These are phyloP conservation scores for Neurospora crassa DNA, from an alignment of 2,329 filamentous ascomycete species.

Conservation along the genomic window DNA sequence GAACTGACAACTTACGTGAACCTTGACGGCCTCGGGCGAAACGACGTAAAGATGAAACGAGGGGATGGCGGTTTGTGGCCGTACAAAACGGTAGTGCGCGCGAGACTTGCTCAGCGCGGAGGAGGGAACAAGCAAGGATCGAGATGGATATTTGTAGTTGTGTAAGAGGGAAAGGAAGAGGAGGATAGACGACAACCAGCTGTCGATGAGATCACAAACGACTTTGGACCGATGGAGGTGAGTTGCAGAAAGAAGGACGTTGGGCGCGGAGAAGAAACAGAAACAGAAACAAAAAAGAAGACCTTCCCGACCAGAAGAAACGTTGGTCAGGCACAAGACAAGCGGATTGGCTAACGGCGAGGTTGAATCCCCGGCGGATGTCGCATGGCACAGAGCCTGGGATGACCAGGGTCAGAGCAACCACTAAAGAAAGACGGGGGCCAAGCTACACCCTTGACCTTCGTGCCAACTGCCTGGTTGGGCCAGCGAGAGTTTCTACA, in stretches of 20 bases:
- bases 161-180: background rate
- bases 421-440: background rate
- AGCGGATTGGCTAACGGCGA: background rate
- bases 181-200: background rate
- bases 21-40: background rate
- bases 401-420: background rate
- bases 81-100: background rate
- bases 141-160: background rate
- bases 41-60: background rate
- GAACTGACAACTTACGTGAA: background rate
- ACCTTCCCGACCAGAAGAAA: background rate
- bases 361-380: background rate
- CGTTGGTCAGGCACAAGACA: background rate
- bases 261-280: background rate
- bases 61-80: background rate
- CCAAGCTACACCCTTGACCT: background rate
- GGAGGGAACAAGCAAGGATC: background rate
- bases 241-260: background rate
- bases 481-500: background rate
- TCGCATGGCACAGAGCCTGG: background rate
- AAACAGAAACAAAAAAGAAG: background rate
- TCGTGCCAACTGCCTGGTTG: background rate
- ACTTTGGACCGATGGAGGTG: background rate
- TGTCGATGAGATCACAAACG: background rate
- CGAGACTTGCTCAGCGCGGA: background rate